A percentile compares a stretch with the other conserved stretches of the same genome.
Evolutionary conservation across 768 basidiomycete species (phyloP).

Genomic region (Lactifluus echinatus): DNA sequence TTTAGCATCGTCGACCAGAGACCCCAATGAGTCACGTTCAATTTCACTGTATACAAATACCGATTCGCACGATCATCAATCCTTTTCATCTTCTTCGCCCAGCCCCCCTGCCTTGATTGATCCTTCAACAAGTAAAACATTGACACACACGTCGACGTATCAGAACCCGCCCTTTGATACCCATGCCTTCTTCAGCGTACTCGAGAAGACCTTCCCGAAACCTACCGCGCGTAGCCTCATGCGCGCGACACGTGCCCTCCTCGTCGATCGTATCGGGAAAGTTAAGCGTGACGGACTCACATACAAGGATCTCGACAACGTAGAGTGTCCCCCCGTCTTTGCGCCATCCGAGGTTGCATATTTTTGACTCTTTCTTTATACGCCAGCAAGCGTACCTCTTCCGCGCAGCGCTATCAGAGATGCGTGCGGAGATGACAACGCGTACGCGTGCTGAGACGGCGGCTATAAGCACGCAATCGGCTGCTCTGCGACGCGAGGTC

Average conservation of each 20-base stretch:
- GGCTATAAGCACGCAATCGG: constrained; percentile 64
- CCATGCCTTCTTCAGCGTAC: constrained; percentile 60
- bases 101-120: constrained; percentile 9
- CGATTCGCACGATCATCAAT: neutral
- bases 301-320: constrained; percentile 75
- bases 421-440: constrained; percentile 78
- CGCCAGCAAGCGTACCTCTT: constrained; percentile 97
- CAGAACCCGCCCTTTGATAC: constrained; percentile 75
- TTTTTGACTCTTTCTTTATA: neutral
- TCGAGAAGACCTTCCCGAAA: constrained; percentile 69
- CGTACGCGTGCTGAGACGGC: constrained; percentile 78
- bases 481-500: constrained; percentile 77
- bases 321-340: constrained; percentile 30
- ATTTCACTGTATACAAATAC: constrained; percentile 2
- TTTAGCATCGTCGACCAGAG: neutral
- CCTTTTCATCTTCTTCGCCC: neutral
- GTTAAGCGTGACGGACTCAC: constrained; percentile 67
- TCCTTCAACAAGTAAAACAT: neutral
- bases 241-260: constrained; percentile 72
- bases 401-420: constrained; percentile 84
- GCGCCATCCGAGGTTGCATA: neutral
- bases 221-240: constrained; percentile 70
- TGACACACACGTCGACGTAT: constrained; percentile 33
- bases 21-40: constrained; percentile 4
- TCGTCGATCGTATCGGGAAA: constrained; percentile 65